phyloP scores from a whole-genome alignment of 2,329 filamentous ascomycete genomes.

The Paecilomyces sp. region DNA sequence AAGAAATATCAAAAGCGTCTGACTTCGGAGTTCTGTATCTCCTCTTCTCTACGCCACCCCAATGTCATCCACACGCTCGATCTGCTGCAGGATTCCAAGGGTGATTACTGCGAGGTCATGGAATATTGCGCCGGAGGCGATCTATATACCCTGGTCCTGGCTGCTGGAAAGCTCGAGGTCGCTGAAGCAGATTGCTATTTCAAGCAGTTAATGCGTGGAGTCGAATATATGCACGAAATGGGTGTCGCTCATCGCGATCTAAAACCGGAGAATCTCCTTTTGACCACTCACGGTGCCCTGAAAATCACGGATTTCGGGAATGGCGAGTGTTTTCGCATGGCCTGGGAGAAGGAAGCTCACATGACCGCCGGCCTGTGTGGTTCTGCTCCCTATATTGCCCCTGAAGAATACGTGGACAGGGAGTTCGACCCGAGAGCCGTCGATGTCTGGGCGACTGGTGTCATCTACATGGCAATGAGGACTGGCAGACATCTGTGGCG shows the following conservation, averaged over 20 bases:
- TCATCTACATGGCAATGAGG: constrained; percentile 99
- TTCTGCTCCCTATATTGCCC: constrained; percentile 93
- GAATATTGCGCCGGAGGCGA: constrained; percentile 97
- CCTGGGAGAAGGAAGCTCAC: constrained; percentile 96
- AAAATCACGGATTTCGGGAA: constrained; percentile 99
- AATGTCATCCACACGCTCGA: constrained; percentile 98
- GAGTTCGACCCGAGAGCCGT: constrained; percentile 98
- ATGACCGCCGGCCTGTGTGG: constrained; percentile 97
- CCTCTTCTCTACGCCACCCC: constrained; percentile 88
- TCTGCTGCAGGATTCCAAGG: constrained; percentile 89
- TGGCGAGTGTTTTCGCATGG: constrained; percentile 98
- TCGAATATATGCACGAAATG: constrained; percentile 99
- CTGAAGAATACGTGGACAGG: constrained; percentile 89
- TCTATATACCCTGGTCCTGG: constrained; percentile 84
- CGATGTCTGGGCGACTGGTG: constrained; percentile 95
- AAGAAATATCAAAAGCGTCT: constrained; percentile 98
- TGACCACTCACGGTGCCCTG: constrained; percentile 84
- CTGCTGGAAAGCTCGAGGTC: constrained; percentile 81
- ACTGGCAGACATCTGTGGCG: constrained; percentile 94
- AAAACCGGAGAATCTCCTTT: constrained; percentile 91
- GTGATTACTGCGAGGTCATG: constrained; percentile 98
- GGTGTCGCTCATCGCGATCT: constrained; percentile 94
- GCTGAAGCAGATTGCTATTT: constrained; percentile 96
- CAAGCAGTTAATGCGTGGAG: constrained; percentile 97
- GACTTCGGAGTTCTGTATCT: constrained; percentile 97